A percentile compares a stretch with the other conserved stretches of the same genome.
phyloP scores from a whole-genome alignment of 2,329 filamentous ascomycete species.

The Magnaporthiopsis rhizophila region DNA sequence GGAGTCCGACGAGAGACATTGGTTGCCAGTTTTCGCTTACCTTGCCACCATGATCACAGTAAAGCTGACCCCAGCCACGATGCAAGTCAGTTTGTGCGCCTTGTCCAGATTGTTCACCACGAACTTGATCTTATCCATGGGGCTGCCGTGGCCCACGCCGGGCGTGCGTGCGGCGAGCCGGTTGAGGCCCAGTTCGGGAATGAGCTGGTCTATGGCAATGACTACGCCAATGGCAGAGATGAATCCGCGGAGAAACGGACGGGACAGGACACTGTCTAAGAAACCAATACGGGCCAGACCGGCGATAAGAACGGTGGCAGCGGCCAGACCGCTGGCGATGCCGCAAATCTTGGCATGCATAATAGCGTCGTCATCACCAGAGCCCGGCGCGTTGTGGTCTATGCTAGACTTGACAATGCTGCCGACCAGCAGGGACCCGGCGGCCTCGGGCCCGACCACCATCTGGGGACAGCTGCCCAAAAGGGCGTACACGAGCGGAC shows the following conservation, averaged over 20 bases:
- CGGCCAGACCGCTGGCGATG: conserved; percentile 79
- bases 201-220: conserved; percentile 89
- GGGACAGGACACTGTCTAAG: conserved; percentile 85
- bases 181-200: conserved; percentile 78
- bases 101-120: conserved; percentile 58
- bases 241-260: conserved; percentile 88
- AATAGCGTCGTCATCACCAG: conserved; percentile 52
- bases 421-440: conserved; percentile 83
- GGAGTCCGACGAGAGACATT: background rate
- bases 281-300: conserved; percentile 84
- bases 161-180: conserved; percentile 51
- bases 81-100: conserved; percentile 66
- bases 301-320: conserved; percentile 79
- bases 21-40: conserved; percentile 34
- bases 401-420: conserved; percentile 75
- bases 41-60: conserved; percentile 82
- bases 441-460: conserved; percentile 90
- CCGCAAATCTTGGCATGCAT: conserved; percentile 79
- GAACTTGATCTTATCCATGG: conserved; percentile 77
- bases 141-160: conserved; percentile 74
- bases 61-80: conserved; percentile 74
- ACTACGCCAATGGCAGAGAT: conserved; percentile 96
- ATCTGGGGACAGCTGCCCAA: conserved; percentile 88
- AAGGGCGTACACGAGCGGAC: conserved; percentile 82
- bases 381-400: conserved; percentile 30